These are phyloP conservation scores for Sugiyamaella japonica DNA, from an alignment of 1,139 yeast species.

Conservation along the genomic window DNA sequence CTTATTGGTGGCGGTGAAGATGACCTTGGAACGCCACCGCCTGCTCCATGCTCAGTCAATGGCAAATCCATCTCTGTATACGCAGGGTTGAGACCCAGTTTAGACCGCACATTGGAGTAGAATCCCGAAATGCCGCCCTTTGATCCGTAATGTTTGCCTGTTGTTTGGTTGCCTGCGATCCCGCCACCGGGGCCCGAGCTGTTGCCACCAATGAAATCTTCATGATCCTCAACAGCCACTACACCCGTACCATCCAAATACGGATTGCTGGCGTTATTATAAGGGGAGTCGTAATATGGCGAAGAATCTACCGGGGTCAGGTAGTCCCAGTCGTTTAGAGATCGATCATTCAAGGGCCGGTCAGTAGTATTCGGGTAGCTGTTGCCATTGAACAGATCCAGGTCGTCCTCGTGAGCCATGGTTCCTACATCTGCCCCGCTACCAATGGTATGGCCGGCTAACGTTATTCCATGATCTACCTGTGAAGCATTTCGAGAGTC, in stretches of 20 bases:
- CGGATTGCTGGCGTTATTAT: slow-evolving; percentile 17
- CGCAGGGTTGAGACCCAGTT: slow-evolving; percentile 35
- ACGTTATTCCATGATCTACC: background rate
- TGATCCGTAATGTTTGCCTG: slow-evolving; percentile 15
- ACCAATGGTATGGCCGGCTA: background rate
- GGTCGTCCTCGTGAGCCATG: slow-evolving; percentile 4
- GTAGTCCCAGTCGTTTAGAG: slow-evolving; percentile 12
- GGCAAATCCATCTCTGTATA: slow-evolving; percentile 42
- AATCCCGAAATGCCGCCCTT: slow-evolving; percentile 33
- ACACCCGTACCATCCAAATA: slow-evolving; percentile 31
- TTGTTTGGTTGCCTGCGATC: background rate
- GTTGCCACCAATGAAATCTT: slow-evolving; percentile 17
- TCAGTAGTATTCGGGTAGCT: slow-evolving; percentile 15
- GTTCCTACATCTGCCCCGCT: background rate
- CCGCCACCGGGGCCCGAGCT: slow-evolving; percentile 1
- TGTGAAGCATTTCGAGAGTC: slow-evolving; percentile 8
- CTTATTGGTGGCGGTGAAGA: slow-evolving; percentile 11
- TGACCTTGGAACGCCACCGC: slow-evolving; percentile 9
- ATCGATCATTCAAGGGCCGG: background rate
- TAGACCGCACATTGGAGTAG: slow-evolving; percentile 34
- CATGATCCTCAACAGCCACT: slow-evolving; percentile 25
- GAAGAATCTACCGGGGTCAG: slow-evolving; percentile 23
- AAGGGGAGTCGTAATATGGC: slow-evolving; percentile 14
- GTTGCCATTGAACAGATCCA: slow-evolving; percentile 12
- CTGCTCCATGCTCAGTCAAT: slow-evolving; percentile 34